phyloP scores from a whole-genome alignment of 352 stramenopile species.

The Phytophthora hibernalis region DNA sequence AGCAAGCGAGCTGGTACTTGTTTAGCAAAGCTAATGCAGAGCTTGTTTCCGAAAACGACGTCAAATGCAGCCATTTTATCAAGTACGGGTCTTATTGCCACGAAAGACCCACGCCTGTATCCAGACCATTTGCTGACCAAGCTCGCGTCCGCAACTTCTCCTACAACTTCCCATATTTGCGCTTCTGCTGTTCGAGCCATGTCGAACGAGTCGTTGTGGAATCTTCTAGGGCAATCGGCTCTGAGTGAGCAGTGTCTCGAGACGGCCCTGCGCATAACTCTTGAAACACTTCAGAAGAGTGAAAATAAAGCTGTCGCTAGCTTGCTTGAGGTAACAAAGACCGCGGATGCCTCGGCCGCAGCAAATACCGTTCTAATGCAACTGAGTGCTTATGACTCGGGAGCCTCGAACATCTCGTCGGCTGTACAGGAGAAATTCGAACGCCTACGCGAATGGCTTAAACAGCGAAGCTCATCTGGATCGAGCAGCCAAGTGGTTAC shows the following conservation, averaged over 20 bases:
- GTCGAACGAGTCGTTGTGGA: constrained; percentile 62
- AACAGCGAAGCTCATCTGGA: constrained; percentile 25
- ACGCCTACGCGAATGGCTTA: constrained; percentile 42
- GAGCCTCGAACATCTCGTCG: constrained; percentile 12
- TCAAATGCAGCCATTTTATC: constrained; percentile 58
- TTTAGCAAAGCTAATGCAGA: constrained; percentile 59
- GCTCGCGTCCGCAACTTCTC: constrained; percentile 57
- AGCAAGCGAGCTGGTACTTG: constrained; percentile 20
- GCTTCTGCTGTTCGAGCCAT: constrained; percentile 62
- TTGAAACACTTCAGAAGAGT: constrained; percentile 44
- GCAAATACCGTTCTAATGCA: constrained; percentile 33
- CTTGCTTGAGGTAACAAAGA: constrained; percentile 39
- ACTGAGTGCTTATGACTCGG: constrained; percentile 33
- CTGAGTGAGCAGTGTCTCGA: constrained; percentile 53
- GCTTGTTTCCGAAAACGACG: constrained; percentile 67
- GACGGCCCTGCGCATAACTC: constrained; percentile 36
- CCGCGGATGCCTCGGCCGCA: constrained; percentile 31
- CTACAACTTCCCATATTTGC: constrained; percentile 55
- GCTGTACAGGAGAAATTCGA: constrained; percentile 32
- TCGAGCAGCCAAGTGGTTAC: constrained; percentile 27
- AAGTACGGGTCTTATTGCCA: constrained; percentile 77
- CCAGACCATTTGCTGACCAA: constrained; percentile 70
- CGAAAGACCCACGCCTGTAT: constrained; percentile 77
- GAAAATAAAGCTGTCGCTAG: constrained; percentile 53
- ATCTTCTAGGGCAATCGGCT: constrained; percentile 58